A percentile compares a stretch with the other conserved stretches of the same genome.
Evolutionary conservation across 176 grass and related monocot genomes (phyloP).

Genomic region (Ensete glaucum): DNA sequence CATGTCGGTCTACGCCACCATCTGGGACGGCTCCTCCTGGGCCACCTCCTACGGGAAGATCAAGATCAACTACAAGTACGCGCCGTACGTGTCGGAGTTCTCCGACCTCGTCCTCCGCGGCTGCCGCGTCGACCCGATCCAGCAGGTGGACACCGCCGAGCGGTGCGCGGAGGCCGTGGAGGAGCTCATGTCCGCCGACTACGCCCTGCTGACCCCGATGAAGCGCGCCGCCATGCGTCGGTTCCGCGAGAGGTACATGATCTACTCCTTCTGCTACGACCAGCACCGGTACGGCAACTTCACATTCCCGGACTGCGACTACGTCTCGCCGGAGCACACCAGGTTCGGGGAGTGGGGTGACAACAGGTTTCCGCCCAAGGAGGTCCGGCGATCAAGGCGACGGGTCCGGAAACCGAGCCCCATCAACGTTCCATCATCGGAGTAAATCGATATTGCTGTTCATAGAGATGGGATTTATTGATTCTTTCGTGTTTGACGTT

Average conservation of each 20-base stretch:
- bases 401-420: not conserved
- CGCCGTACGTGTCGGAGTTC: slow-evolving; percentile 53
- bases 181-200: slow-evolving; percentile 45
- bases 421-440: not conserved
- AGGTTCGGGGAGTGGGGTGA: slow-evolving; percentile 62
- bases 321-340: slow-evolving; percentile 13
- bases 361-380: slow-evolving; percentile 29
- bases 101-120: slow-evolving; percentile 43
- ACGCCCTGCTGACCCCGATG: slow-evolving; percentile 44
- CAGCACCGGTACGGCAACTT: slow-evolving; percentile 32
- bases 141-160: slow-evolving; percentile 13
- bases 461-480: too few relatives aligned
- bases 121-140: slow-evolving; percentile 20
- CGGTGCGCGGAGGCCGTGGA: slow-evolving; percentile 38
- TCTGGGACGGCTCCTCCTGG: slow-evolving; percentile 86
- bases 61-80: slow-evolving; percentile 69
- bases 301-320: slow-evolving; percentile 74
- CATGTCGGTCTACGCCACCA: slow-evolving; percentile 86
- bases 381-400: slow-evolving; percentile 21
- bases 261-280: slow-evolving; percentile 72
- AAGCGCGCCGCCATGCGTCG: slow-evolving; percentile 56
- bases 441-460: too few relatives aligned
- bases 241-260: slow-evolving; percentile 46
- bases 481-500: too few relatives aligned
- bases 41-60: slow-evolving; percentile 62